Evolutionary conservation across 345 rosid genomes (phyloP).

Genomic region (Citrus maxima): DNA sequence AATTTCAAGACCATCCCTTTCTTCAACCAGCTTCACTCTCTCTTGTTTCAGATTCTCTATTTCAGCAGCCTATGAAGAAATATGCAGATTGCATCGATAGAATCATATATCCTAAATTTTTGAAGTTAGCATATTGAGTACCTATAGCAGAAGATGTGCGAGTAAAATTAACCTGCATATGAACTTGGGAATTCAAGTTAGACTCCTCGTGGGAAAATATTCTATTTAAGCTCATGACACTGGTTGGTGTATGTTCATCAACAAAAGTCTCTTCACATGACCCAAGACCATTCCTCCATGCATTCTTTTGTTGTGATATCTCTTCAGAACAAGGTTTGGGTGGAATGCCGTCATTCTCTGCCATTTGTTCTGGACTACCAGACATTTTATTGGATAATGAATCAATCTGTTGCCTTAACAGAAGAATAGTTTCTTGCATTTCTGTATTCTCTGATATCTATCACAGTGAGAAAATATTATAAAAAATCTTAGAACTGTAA

Average conservation of each 20-base stretch:
- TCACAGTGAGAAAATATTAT: conserved; percentile 6
- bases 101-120: background rate
- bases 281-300: conserved; percentile 20
- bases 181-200: conserved; percentile 43
- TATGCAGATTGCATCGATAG: background rate
- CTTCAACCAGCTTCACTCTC: conserved; percentile 40
- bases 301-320: conserved; percentile 5
- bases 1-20: conserved; percentile 56
- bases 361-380: conserved; percentile 28
- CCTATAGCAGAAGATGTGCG: background rate
- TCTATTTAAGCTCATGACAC: conserved; percentile 62
- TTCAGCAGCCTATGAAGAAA: conserved; percentile 45
- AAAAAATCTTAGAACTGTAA: background rate
- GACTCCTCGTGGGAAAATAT: conserved; percentile 61
- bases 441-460: conserved; percentile 56
- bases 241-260: conserved; percentile 54
- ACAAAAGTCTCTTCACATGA: conserved; percentile 35
- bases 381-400: conserved; percentile 26
- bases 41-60: conserved; percentile 59
- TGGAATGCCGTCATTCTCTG: conserved; percentile 21
- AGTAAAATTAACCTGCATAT: conserved; percentile 37
- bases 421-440: conserved; percentile 60
- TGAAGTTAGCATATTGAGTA: conserved; percentile 6
- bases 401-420: conserved; percentile 50
- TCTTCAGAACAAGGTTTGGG: conserved; percentile 19